Base-by-base conservation (phyloP, 495 filamentous ascomycete species). In the Neurospora intermedia region DNA sequence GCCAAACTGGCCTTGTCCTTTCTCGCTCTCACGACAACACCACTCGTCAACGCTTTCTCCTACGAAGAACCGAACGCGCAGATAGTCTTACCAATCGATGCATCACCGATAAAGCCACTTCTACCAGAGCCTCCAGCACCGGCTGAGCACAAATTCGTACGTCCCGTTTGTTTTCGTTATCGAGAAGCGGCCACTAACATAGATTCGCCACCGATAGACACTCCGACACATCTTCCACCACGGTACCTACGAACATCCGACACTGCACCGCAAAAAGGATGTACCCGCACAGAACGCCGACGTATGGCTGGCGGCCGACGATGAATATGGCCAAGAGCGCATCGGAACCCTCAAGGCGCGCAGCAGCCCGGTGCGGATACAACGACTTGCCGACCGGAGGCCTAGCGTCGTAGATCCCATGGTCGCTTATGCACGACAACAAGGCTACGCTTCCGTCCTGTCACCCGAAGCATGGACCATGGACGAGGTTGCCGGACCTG, bases 181-280 rank as follows among this genome's bases (percentile, higher is more conserved):
- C 39, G 9, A 39, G 39, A 39, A 39, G 39, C 7, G 39, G 38
- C 41, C 43, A 69, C 48, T 69, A 41, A 70, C 42, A 35, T 39
- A 3, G 41, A 39, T 31, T 43, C 35, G n/a, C 69, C 69, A 70
- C 38, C 69, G 27, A 40, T 81, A 96, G 91, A 91, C 88, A 8
- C 86, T 99, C 74, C 90, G 92, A 74, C 96, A 98, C 81, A 89
- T 98, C 71, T 94, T 93, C 82, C 94, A 96, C 77, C 95, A 97
- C 79, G 96, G 94, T 7, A 90, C 91, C 69, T 77, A 88, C 79
- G 82, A 88, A 75, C 87, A 97, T 74, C 93, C 93, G 8, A 81
- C 87, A 20, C 87, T 96, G 20, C 91, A 97, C 77, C 85, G 88
- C 48, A 90, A 89, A 76, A 84, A 91, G 48, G 94, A 98, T 80